These are phyloP conservation scores for Entonaema liquescens DNA, from an alignment of 495 filamentous ascomycete genomes.

Conservation along the genomic window DNA sequence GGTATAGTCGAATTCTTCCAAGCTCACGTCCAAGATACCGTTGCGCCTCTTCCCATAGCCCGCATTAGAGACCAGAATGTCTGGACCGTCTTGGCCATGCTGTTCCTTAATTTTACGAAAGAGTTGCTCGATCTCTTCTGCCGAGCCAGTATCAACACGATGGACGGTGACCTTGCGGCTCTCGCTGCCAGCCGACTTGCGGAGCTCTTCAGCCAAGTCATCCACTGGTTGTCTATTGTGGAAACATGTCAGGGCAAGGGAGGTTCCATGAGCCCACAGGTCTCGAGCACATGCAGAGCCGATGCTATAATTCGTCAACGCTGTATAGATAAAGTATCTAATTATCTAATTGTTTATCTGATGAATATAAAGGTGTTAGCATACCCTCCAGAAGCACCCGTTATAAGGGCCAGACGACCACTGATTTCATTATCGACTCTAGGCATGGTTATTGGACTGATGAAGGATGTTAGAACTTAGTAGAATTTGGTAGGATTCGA, in stretches of 20 bases:
- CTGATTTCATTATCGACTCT: conserved; percentile 60
- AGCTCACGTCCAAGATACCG: conserved; percentile 48
- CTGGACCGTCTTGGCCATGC: conserved; percentile 63
- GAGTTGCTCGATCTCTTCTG: conserved; percentile 60
- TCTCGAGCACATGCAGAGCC: conserved; percentile 67
- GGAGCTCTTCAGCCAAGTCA: conserved; percentile 52
- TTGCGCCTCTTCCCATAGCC: conserved; percentile 48
- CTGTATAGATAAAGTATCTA: conserved; percentile 2
- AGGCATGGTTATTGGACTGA: conserved; percentile 31
- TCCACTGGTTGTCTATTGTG: conserved; percentile 59
- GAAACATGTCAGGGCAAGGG: conserved; percentile 71
- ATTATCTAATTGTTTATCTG: neutral
- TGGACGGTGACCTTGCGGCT: conserved; percentile 62
- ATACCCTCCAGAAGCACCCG: conserved; percentile 73
- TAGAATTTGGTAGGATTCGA: no score
- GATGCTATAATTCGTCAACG: conserved; percentile 55
- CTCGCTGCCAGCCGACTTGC: conserved; percentile 30
- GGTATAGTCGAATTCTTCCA: conserved; percentile 74
- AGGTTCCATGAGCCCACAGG: conserved; percentile 60
- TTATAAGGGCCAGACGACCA: conserved; percentile 69
- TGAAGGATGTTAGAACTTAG: neutral
- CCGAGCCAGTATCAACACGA: conserved; percentile 64
- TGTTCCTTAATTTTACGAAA: conserved; percentile 60
- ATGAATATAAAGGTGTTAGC: conserved; percentile 10
- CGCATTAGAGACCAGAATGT: conserved; percentile 67